A percentile compares a stretch with the other conserved stretches of the same genome.
Evolutionary conservation across 1,139 yeast genomes (phyloP).

Genomic region (Pichiaceae sp.): DNA sequence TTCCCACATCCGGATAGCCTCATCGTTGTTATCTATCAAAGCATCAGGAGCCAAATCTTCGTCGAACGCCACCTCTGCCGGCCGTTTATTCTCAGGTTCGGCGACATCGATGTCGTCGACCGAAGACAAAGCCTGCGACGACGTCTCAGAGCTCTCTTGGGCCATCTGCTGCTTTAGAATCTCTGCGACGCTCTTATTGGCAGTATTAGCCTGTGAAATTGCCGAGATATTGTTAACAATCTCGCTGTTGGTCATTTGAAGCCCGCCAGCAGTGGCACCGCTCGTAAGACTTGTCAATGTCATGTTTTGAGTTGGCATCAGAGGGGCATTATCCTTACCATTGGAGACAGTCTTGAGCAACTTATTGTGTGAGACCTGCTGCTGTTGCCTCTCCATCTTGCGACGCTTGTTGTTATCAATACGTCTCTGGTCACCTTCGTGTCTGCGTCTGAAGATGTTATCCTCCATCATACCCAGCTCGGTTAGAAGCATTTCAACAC

Average conservation of each 20-base stretch:
- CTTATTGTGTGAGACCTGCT: slow-evolving; percentile 25
- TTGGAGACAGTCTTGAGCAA: slow-evolving; percentile 31
- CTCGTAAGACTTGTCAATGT: slow-evolving; percentile 60
- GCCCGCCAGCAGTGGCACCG: slow-evolving; percentile 62
- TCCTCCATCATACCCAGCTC: slow-evolving; percentile 69
- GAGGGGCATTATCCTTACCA: slow-evolving; percentile 73
- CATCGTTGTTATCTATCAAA: slow-evolving; percentile 33
- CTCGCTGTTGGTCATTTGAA: slow-evolving; percentile 62
- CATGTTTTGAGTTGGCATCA: slow-evolving; percentile 62
- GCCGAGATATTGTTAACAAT: slow-evolving; percentile 60
- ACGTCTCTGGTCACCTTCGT: slow-evolving; percentile 59
- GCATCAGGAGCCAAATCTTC: slow-evolving; percentile 18
- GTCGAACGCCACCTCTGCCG: slow-evolving; percentile 4
- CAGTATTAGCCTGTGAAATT: slow-evolving; percentile 68
- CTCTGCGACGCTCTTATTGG: slow-evolving; percentile 66
- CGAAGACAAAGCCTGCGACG: slow-evolving; percentile 10
- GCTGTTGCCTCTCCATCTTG: slow-evolving; percentile 33
- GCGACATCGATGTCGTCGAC: slow-evolving; percentile 26
- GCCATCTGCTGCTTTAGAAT: slow-evolving; percentile 39
- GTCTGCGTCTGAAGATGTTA: slow-evolving; percentile 64
- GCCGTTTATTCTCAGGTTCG: slow-evolving; percentile 10
- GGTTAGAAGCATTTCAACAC: slow-evolving; percentile 65
- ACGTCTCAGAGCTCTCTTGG: slow-evolving; percentile 12
- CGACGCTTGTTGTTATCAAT: slow-evolving; percentile 59
- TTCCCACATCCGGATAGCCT: slow-evolving; percentile 68